phyloP scores from a whole-genome alignment of 345 rosid species.

The Gossypium thurberi region DNA sequence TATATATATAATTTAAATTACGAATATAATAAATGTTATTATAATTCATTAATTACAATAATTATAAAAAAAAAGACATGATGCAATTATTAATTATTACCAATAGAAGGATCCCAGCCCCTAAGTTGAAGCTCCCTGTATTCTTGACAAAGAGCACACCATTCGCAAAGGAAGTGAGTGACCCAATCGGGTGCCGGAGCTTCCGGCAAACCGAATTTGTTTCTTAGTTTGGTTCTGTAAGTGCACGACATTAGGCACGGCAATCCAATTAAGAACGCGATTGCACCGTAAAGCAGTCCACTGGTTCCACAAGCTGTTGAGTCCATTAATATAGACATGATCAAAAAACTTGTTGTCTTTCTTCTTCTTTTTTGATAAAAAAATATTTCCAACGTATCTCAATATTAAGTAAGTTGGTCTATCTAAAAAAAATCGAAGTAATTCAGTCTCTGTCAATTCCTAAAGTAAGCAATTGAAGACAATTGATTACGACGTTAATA shows the following conservation, averaged over 20 bases:
- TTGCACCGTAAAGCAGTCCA: constrained; percentile 39
- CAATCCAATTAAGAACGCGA: constrained; percentile 22
- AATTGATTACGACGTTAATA: too few species aligned
- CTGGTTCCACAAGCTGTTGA: constrained; percentile 43
- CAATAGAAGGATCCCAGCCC: constrained; percentile 60
- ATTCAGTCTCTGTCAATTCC: rapidly evolving
- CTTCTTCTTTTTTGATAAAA: too few species aligned
- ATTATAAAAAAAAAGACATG: background rate
- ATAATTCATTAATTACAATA: background rate
- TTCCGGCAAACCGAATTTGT: constrained; percentile 50
- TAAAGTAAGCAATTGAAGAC: too few species aligned
- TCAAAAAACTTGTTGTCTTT: too few species aligned
- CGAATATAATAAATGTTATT: too few species aligned
- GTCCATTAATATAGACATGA: background rate
- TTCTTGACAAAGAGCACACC: constrained; percentile 75
- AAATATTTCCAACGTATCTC: too few species aligned
- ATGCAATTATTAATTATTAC: constrained; percentile 16
- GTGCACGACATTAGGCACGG: constrained; percentile 64
- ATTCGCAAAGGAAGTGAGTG: constrained; percentile 52
- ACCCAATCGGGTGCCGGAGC: constrained; percentile 60
- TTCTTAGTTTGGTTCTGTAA: constrained; percentile 54
- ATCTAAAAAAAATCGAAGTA: too few species aligned
- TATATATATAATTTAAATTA: background rate
- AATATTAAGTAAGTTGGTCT: too few species aligned
- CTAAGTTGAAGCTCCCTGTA: constrained; percentile 59